Percentiles rank a stretch among this genome's conserved stretches.
Evolutionary conservation across 169 alveolate genomes (phyloP).

Genomic region (Plasmodium falciparum): DNA sequence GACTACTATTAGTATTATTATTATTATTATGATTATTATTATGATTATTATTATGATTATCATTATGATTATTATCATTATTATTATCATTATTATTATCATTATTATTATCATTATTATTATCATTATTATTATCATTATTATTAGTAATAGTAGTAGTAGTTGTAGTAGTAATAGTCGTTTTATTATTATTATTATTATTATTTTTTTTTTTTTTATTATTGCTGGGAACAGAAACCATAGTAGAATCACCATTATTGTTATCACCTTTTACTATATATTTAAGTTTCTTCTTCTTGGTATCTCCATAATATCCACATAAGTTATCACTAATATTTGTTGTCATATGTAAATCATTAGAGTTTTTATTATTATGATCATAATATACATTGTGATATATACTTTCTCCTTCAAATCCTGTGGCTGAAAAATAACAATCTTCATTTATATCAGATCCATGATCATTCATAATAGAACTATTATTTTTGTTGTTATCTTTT

Average conservation of each 20-base stretch:
- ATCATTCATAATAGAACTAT: slow-evolving; percentile 19
- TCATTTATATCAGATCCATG: slow-evolving; percentile 13
- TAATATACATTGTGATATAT: slow-evolving; percentile 18
- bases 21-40: too few species aligned
- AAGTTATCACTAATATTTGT: slow-evolving; percentile 23
- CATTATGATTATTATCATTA: background rate
- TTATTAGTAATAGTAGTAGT: too few species aligned
- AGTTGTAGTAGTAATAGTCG: too few species aligned
- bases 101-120: background rate
- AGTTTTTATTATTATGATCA: slow-evolving; percentile 20
- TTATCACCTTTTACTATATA: background rate
- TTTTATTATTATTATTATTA: too few species aligned
- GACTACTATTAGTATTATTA: background rate
- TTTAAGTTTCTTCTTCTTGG: background rate
- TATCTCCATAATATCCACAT: slow-evolving; percentile 3
- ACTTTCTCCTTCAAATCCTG: slow-evolving; percentile 15
- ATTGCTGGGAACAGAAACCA: too few species aligned
- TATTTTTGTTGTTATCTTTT: slow-evolving; percentile 15
- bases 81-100: background rate
- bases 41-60: too few species aligned
- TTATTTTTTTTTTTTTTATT: background rate
- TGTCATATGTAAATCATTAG: slow-evolving; percentile 4
- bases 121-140: background rate
- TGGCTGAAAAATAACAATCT: slow-evolving; percentile 13
- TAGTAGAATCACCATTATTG: too few species aligned